Conservation (phyloP, 2,329 filamentous ascomycete species). For the Trichoderma lentiforme region DNA sequence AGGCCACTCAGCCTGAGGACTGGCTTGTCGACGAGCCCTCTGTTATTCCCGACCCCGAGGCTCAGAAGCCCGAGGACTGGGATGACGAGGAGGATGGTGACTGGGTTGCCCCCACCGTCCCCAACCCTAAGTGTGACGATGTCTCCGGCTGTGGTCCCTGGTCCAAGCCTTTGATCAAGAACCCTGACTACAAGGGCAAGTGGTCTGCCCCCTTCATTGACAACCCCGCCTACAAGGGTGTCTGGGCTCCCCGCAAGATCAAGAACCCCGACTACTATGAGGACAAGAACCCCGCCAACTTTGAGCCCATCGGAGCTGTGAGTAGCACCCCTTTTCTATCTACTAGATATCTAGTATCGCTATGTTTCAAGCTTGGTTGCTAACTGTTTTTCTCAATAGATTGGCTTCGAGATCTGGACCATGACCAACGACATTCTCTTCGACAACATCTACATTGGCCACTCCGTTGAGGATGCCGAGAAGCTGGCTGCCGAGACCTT, state of each 20-base stretch:
- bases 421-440: conserved; percentile 99
- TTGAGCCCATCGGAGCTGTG: conserved; percentile 96
- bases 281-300: conserved; percentile 94
- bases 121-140: conserved; percentile 95
- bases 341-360: not conserved
- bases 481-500: conserved; percentile 88
- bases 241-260: conserved; percentile 94
- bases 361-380: not conserved
- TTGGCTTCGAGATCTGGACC: conserved; percentile 99
- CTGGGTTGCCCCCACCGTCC: conserved; percentile 84
- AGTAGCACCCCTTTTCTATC: conserved; percentile 41
- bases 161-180: conserved; percentile 87
- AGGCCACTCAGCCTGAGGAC: conserved; percentile 86
- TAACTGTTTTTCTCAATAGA: conserved; percentile 46
- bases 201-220: conserved; percentile 91
- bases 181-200: conserved; percentile 98
- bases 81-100: conserved; percentile 99
- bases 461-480: conserved; percentile 89
- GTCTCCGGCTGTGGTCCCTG: conserved; percentile 91
- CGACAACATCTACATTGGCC: conserved; percentile 99
- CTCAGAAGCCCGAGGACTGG: conserved; percentile 98
- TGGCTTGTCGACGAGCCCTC: conserved; percentile 90
- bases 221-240: conserved; percentile 97
- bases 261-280: conserved; percentile 94
- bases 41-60: conserved; percentile 85